Evolutionary conservation across 306 rosid species (phyloP), one percentile per base, ranked within the genome.

Genomic region (Vachellia collinsii): DNA sequence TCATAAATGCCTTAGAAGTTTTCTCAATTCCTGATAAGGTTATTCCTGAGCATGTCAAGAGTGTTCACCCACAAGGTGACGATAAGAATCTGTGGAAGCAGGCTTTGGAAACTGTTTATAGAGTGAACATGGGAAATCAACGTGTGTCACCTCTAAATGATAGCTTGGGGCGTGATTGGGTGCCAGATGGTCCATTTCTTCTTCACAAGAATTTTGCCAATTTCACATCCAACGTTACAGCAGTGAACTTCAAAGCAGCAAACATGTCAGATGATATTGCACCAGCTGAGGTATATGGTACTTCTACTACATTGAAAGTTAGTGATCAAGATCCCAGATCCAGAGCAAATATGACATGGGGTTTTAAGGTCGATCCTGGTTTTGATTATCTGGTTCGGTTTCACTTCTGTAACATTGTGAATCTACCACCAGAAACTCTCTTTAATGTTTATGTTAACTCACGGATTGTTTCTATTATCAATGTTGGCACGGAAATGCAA

Each of bases 111-210:
- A 92, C 94, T 14, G 78, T 84, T 65, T 29, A 11, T 54, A 90
- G 97, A 78, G 89, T 92, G 85, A 87, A 90, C 75, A 92, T 92
- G 97, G 97, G 97, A 5, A 87, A 86, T 74, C 65, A 36, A 73
- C 12, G 78, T 6, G 91, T 87, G 12, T 66, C 53, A 34, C 88
- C 92, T 3, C 74, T 75, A 20, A 70, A 84, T 70, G 97, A 92
- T 80, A 77, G 85, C 70, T 82, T 86, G 65, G 73, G 86, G 71
- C 88, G 97, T 56, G 80, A 47, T n/a, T 92, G 97, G 97, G 76
- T 78, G 64, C 69, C 92, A 0, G 97, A 92, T 84, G 85, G 16
- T 48, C 37, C 43, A 4, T 88, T 54, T 74, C 56, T 92, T 71
- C 23, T 14, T 7, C 65, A 85, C 73, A 58, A 5, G 12, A 23